Percentiles rank a stretch among this genome's conserved stretches.
phyloP scores from a whole-genome alignment of 2,329 filamentous ascomycete genomes.

The Ascochyta clinopodiicola region DNA sequence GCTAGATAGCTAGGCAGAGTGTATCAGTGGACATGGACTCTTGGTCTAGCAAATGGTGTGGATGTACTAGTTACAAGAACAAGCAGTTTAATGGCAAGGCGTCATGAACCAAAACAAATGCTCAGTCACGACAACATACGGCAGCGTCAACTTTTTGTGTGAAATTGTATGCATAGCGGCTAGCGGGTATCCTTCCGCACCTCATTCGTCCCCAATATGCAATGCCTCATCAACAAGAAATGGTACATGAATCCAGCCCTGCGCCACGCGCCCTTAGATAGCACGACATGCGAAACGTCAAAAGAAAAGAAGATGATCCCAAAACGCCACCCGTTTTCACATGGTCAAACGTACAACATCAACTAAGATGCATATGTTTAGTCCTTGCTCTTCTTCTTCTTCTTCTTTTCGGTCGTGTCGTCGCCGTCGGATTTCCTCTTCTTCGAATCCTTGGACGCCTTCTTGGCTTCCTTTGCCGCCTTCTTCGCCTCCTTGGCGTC shows the following conservation, averaged over 20 bases:
- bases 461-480: conserved; percentile 58
- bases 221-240: conserved; percentile 26
- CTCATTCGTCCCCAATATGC: conserved; percentile 17
- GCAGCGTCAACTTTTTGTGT: conserved; percentile 10
- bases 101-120: too few relatives aligned
- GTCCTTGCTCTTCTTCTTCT: conserved; percentile 64
- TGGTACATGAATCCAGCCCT: conserved; percentile 26
- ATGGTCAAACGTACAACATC: conserved; percentile 18
- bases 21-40: too few relatives aligned
- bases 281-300: conserved; percentile 18
- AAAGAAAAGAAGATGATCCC: conserved; percentile 19
- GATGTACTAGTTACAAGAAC: not conserved
- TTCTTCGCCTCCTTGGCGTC: conserved; percentile 61
- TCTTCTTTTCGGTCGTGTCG: conserved; percentile 57
- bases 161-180: conserved; percentile 18
- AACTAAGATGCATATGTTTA: conserved; percentile 29
- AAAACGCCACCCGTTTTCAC: conserved; percentile 23
- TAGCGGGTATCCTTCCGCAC: conserved; percentile 19
- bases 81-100: too few relatives aligned
- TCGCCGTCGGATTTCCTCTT: conserved; percentile 58
- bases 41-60: too few relatives aligned
- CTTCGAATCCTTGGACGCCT: conserved; percentile 62
- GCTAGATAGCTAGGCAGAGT: not conserved
- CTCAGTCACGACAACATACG: not conserved
- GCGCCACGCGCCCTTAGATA: conserved; percentile 22